Conservation (phyloP, 768 basidiomycete genomes). For the Russula emetica region DNA sequence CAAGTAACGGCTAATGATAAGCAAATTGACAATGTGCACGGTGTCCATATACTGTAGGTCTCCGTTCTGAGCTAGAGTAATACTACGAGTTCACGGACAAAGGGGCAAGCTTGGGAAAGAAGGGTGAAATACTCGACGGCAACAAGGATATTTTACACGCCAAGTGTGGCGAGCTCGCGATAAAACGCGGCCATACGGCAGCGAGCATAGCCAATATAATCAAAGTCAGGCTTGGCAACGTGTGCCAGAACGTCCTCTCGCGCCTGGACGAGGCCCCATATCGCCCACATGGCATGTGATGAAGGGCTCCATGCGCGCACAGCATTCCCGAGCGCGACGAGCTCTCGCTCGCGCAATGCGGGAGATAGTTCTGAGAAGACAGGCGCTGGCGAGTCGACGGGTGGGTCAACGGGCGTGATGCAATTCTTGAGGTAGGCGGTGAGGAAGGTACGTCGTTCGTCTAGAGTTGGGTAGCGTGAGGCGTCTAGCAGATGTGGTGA, state of each 20-base stretch:
- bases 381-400: conserved; percentile 29
- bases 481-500: conserved; percentile 63
- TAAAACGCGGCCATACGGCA: conserved; percentile 64
- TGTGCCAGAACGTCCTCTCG: conserved; percentile 62
- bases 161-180: conserved; percentile 48
- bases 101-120: background rate
- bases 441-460: conserved; percentile 82
- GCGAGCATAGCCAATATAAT: conserved; percentile 80
- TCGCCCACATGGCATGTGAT: conserved; percentile 86
- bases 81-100: background rate
- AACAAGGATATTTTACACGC: conserved; percentile 28
- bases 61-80: too few relatives aligned
- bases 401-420: conserved; percentile 18
- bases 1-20: background rate
- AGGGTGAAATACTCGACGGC: conserved; percentile 1
- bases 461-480: conserved; percentile 63
- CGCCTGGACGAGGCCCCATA: conserved; percentile 94
- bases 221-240: conserved; percentile 70
- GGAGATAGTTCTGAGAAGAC: conserved; percentile 24
- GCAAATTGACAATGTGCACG: background rate
- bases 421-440: conserved; percentile 67
- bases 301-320: conserved; percentile 87
- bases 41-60: too few relatives aligned
- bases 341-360: conserved; percentile 40
- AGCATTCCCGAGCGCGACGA: conserved; percentile 66